phyloP scores from a whole-genome alignment of 768 basidiomycete genomes.

The Xanthoconium purpureum region DNA sequence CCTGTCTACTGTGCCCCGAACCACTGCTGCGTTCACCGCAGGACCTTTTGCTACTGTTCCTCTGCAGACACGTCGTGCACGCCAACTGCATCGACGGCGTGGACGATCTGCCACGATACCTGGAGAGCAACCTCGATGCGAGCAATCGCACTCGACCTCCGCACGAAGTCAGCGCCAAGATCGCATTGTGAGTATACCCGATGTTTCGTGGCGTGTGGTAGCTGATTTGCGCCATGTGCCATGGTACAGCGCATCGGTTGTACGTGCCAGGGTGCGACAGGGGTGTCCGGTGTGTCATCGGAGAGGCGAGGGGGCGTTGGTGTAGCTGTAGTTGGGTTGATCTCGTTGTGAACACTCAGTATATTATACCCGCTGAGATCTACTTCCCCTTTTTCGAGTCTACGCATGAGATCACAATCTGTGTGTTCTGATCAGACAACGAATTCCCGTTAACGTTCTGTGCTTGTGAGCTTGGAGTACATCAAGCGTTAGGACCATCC shows the following conservation, averaged over 20 bases:
- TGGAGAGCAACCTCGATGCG: conserved; percentile 49
- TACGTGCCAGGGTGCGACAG: conserved; percentile 58
- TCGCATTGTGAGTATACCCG: conserved; percentile 63
- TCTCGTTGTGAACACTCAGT: conserved; percentile 8
- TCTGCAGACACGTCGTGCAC: conserved; percentile 89
- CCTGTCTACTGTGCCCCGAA: conserved; percentile 65
- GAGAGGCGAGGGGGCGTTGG: conserved; percentile 44
- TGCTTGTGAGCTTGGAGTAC: too few species aligned
- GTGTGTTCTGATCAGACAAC: too few species aligned
- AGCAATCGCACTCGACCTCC: conserved; percentile 36
- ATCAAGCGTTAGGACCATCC: neutral
- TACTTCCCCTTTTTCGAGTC: neutral
- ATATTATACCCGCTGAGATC: conserved; percentile 13
- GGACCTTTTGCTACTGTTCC: conserved; percentile 66
- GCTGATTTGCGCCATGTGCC: neutral
- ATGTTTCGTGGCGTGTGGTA: neutral
- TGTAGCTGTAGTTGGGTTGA: conserved; percentile 4
- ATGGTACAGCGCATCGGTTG: conserved; percentile 59
- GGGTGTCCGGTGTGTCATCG: conserved; percentile 80
- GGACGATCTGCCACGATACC: conserved; percentile 58
- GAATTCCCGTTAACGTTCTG: too few species aligned
- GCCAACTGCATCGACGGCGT: conserved; percentile 70
- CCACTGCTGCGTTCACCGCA: conserved; percentile 58
- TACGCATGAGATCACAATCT: neutral
- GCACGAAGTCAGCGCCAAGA: conserved; percentile 60